These are phyloP conservation scores for Mycena rosella DNA, from an alignment of 768 basidiomycete species.

Conservation along the genomic window DNA sequence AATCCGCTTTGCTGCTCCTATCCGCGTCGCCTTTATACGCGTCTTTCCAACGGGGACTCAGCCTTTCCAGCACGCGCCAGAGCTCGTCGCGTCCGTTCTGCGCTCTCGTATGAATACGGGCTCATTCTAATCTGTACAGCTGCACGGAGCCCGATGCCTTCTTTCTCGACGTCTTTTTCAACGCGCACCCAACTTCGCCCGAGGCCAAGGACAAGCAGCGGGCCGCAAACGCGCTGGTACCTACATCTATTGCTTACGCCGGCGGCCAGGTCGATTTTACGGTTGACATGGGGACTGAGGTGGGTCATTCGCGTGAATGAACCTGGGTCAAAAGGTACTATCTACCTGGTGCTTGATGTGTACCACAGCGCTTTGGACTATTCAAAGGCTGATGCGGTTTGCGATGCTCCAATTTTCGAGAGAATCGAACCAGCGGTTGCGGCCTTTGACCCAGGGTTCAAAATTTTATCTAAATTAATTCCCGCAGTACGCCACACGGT, in stretches of 20 bases:
- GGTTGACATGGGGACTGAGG: conserved; percentile 80
- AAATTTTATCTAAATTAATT: no score
- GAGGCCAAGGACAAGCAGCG: conserved; percentile 71
- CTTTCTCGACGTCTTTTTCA: conserved; percentile 81
- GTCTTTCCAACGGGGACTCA: conserved; percentile 76
- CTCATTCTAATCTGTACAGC: conserved; percentile 51
- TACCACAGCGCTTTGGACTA: no score
- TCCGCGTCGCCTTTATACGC: conserved; percentile 75
- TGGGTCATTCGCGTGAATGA: conserved; percentile 45
- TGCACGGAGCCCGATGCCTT: conserved; percentile 80
- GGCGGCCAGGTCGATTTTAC: conserved; percentile 76
- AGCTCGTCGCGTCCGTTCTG: conserved; percentile 70
- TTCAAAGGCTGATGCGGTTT: no score
- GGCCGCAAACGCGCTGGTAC: conserved; percentile 78
- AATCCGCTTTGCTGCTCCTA: conserved; percentile 76
- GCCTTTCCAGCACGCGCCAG: conserved; percentile 72
- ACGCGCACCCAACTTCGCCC: conserved; percentile 67
- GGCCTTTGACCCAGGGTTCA: no score
- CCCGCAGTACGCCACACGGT: conserved; percentile 74
- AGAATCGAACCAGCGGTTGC: no score
- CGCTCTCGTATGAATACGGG: conserved; percentile 7
- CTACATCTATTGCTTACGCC: conserved; percentile 77
- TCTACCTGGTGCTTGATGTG: no score
- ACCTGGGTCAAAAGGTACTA: no score
- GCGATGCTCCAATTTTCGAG: no score